Evolutionary conservation across 306 rosid species (phyloP).

Genomic region (Prunus campanulata): DNA sequence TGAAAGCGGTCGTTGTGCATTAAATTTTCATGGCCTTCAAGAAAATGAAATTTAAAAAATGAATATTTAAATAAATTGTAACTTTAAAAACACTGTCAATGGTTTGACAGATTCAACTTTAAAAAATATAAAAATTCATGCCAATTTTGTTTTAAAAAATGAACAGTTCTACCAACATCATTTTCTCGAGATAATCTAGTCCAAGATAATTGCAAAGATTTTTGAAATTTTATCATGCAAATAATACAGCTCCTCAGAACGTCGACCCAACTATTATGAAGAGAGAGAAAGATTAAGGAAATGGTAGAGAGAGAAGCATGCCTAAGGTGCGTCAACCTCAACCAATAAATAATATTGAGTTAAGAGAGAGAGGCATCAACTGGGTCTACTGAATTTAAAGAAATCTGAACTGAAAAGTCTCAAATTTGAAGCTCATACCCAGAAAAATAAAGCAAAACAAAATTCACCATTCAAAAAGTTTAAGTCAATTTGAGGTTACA

Average conservation of each 20-base stretch:
- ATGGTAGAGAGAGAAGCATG: slow-evolving; percentile 10
- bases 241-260: slow-evolving; percentile 19
- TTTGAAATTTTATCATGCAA: background rate
- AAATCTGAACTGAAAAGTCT: slow-evolving; percentile 4
- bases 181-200: slow-evolving; percentile 9
- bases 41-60: background rate
- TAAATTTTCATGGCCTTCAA: slow-evolving; percentile 35
- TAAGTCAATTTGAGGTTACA: background rate
- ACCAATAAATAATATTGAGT: background rate
- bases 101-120: slow-evolving; percentile 15
- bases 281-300: background rate
- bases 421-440: background rate
- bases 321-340: slow-evolving; percentile 15
- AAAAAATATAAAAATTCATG: background rate
- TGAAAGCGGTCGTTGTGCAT: slow-evolving; percentile 46
- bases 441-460: background rate
- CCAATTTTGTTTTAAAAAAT: background rate
- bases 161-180: background rate
- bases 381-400: background rate
- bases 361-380: background rate
- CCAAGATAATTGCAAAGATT: background rate
- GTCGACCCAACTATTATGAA: slow-evolving; percentile 6
- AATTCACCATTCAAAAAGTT: background rate
- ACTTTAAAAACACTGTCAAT: slow-evolving; percentile 21
- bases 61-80: background rate